These are phyloP conservation scores for Irpex rosettiformis DNA, from an alignment of 1,284 basidiomycete species.

Conservation along the genomic window DNA sequence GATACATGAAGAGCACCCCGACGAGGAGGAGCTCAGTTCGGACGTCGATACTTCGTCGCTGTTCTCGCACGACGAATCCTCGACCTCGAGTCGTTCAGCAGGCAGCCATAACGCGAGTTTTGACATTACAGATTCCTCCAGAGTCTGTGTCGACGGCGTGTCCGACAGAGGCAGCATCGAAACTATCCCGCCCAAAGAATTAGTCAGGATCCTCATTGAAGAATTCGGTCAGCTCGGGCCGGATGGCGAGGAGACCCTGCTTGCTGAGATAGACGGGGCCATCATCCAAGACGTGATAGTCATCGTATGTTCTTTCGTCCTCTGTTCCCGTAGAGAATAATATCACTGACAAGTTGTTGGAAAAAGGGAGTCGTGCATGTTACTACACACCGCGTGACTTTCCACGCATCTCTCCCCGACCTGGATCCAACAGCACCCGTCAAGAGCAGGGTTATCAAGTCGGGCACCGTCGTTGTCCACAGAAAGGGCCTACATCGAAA, in stretches of 20 bases:
- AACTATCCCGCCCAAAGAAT: constrained; percentile 33
- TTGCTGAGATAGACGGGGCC: constrained; percentile 53
- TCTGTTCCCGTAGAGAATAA: too few relatives aligned
- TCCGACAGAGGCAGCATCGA: constrained; percentile 15
- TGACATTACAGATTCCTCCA: neutral
- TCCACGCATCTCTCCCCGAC: constrained; percentile 61
- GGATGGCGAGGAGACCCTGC: constrained; percentile 41
- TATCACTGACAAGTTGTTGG: too few relatives aligned
- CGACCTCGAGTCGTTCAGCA: neutral
- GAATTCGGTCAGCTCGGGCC: constrained; percentile 46
- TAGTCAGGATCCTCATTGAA: constrained; percentile 38
- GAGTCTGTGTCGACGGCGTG: neutral
- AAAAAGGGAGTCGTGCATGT: constrained; percentile 67
- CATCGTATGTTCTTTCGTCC: constrained; percentile 33
- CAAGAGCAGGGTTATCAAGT: constrained; percentile 39
- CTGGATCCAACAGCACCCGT: constrained; percentile 33
- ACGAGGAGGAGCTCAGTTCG: constrained; percentile 22
- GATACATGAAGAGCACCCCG: constrained; percentile 4
- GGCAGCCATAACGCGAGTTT: constrained; percentile 4
- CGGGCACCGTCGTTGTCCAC: constrained; percentile 52
- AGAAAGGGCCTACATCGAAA: constrained; percentile 40
- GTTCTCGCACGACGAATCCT: neutral
- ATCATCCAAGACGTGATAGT: constrained; percentile 48
- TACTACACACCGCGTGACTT: constrained; percentile 61
- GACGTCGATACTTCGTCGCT: constrained; percentile 13